These are phyloP conservation scores for Rubia tinctorum DNA, from an alignment of 305 asterid species.

Conservation along the genomic window DNA sequence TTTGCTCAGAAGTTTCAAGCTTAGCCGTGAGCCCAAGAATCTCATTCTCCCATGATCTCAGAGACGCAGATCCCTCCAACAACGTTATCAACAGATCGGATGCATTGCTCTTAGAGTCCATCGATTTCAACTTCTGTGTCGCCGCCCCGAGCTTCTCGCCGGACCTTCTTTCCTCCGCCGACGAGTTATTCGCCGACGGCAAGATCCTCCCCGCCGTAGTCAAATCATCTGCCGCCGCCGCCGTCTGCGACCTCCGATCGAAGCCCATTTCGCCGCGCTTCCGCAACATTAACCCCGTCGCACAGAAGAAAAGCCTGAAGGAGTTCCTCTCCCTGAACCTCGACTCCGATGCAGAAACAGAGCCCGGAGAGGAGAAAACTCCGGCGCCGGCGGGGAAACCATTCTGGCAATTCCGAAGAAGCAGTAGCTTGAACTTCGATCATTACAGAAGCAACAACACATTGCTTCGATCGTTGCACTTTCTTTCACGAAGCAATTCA, in stretches of 20 bases:
- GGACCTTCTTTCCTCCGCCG: constrained; percentile 56
- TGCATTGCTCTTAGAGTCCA: constrained; percentile 40
- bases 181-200: constrained; percentile 83
- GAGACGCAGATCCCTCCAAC: constrained; percentile 49
- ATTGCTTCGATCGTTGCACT: constrained; percentile 49
- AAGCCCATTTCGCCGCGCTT: constrained; percentile 17
- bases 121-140: constrained; percentile 66
- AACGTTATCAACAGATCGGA: constrained; percentile 29
- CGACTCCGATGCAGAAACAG: constrained; percentile 33
- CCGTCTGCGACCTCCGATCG: background rate
- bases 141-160: constrained; percentile 19
- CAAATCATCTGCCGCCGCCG: constrained; percentile 28
- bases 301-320: constrained; percentile 56
- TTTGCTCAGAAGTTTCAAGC: constrained; percentile 48
- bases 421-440: constrained; percentile 61
- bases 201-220: constrained; percentile 64
- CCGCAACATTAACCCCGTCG: constrained; percentile 14
- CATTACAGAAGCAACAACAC: constrained; percentile 28
- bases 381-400: constrained; percentile 28
- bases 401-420: constrained; percentile 81
- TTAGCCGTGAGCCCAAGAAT: constrained; percentile 58
- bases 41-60: constrained; percentile 82
- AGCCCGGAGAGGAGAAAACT: constrained; percentile 23
- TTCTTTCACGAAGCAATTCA: constrained; percentile 68
- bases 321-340: constrained; percentile 48